These are phyloP conservation scores for Monosporascus sp. DNA, from an alignment of 2,329 filamentous ascomycete genomes.

Conservation along the genomic window DNA sequence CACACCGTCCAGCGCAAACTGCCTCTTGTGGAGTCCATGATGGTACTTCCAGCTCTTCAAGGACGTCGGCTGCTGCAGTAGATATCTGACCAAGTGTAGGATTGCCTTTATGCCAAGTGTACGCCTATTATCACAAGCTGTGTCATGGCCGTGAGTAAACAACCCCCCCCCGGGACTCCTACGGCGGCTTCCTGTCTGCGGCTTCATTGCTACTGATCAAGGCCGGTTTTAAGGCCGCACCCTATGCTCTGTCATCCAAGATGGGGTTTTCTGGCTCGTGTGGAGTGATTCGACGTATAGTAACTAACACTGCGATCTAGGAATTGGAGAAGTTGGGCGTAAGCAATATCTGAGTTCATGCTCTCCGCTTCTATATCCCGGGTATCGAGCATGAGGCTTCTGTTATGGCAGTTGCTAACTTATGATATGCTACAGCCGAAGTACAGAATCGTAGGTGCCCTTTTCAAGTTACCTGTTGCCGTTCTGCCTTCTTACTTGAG, in stretches of 20 bases:
- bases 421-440: neutral
- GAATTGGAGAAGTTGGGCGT: neutral
- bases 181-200: neutral
- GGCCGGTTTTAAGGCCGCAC: no score
- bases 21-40: constrained; percentile 77
- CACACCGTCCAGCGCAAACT: constrained; percentile 91
- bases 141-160: constrained; percentile 45
- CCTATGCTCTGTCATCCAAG: no score
- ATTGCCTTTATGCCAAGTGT: constrained; percentile 87
- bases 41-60: constrained; percentile 29
- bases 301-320: neutral
- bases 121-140: constrained; percentile 82
- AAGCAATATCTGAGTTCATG: neutral
- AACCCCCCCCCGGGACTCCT: neutral
- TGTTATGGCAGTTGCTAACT: constrained; percentile 63
- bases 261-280: no score
- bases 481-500: no score
- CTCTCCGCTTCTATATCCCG: neutral
- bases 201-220: no score
- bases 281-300: no score
- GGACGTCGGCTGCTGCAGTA: no score
- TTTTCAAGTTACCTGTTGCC: no score
- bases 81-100: constrained; percentile 57
- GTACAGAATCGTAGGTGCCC: neutral
- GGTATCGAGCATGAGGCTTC: no score